Evolutionary conservation across 768 basidiomycete species (phyloP), one percentile per base, ranked within the genome.

Genomic region (Termitomyces titanicus): DNA sequence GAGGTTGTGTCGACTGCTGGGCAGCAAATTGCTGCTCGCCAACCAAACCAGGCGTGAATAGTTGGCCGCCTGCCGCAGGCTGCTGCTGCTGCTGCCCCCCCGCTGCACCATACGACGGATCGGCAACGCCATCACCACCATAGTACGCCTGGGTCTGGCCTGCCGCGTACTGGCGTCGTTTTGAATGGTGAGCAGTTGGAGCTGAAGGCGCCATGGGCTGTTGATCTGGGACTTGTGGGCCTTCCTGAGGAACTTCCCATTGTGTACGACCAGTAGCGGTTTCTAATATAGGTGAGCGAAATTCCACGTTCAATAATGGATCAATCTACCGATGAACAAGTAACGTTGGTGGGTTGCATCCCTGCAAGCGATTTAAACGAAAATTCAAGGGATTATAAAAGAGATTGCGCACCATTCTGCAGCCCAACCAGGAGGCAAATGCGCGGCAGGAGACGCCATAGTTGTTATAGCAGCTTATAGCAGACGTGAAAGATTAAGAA

Each of bases 121-220:
- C 82, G 39, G 75, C 60, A 34, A 71, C 61, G 3, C 72, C 73
- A 25, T 78, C 77, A 12, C 71, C 68, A 34, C 84, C 82, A 61
- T 92, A 92, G 68, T 94, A 94, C 3, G 82, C 92, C 65, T 94
- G 92, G 1, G 93, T 93, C 71, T 97, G 94, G 11, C 92, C 94
- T 3, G 92, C 85, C 47, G 95, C 95, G 68, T 98, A 98, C 70
- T 96, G 94, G 43, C 95, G 86, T 62, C 92, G 88, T 72, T 92
- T 89, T 51, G 75, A 53, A 60, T 80, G 77, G 27, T 72, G 67
- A 38, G 42, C 25, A 79, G 69, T 72, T 24, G 82, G 77, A 29
- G 82, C 77, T 20, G 73, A 70, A 3, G 79, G 74, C 13, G 73
- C 72, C 18, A 74, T 65, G 5, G 74, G 72, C 9, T 72, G 70